Evolutionary conservation across 176 grass and related monocot genomes (phyloP), one percentile per base, ranked within the genome.

Genomic region (Juncus inflexus): DNA sequence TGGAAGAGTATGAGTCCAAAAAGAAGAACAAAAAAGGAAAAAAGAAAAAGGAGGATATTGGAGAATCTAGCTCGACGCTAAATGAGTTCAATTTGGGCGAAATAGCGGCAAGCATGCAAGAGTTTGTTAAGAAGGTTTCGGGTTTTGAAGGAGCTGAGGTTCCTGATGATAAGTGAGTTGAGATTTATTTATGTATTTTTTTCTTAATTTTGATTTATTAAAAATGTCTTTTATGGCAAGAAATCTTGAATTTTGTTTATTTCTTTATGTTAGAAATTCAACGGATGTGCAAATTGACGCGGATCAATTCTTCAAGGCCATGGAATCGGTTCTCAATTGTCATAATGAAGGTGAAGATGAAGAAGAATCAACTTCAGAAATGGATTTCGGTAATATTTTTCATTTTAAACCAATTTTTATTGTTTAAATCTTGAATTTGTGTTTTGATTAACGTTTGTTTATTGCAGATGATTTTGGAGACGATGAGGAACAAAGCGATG

Each of bases 131-230:
- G 43, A 92, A 99, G 77, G 77, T 90, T 55, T 99, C 94, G 6
- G 92, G 83, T 61, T 99, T 90, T 66, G 85, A 99, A 82, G 94
- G 94, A 76, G 89, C 88, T 6, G 89, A 99, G 77, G 73, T 90
- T 86, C 94, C 89, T 65, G 65, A 77, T 56, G 83, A 76, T 72
- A 92, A 88, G 94, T 99, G 77, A 28, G 4, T 47, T 47, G n/a
- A 47, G 9, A 6, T 47, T 47, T 6, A 47, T 47, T 57, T 68
- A 12, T n/a, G 9, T 38, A 7, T 66, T 35, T 40, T 5, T 60
- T 16, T 9, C 15, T 4, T 42, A n/a, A 8, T 61, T 55, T 15
- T 74, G 9, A 47, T 47, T 47, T 28, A 28, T 28, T 28, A 28
- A 28, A 28, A 28, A 28, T 1, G 19, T 28, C 19, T 28, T 28